Evolutionary conservation across 495 filamentous ascomycete species (phyloP), one percentile per base, ranked within the genome.

Genomic region (Emericellopsis terricola): DNA sequence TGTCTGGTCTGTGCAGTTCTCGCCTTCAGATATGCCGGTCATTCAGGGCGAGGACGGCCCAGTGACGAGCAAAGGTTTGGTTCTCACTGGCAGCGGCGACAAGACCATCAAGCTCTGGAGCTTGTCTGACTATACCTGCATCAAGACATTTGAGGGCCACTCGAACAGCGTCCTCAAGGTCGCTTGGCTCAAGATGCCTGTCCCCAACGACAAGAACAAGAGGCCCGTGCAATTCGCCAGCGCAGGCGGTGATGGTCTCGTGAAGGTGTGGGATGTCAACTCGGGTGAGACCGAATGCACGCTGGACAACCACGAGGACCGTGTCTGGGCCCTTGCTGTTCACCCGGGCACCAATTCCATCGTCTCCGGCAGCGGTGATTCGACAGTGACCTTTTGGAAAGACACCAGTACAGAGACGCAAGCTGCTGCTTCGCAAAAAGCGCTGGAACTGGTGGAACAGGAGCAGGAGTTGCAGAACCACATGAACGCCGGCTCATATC

Each of bases 81-180:
- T 91, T 11, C 64, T 85, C 4, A 96, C 89, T 0, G 91, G 81
- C 11, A 84, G 78, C 36, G 89, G 84, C 37, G 89, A 99, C 55
- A 94, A 91, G 51, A 94, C 83, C 0, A 70, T 99, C 43, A 91
- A 93, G 52, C 67, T 99, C 11, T 99, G 91, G 91, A 93, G 71
- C 54, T 59, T 96, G 32, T 66, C 75, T 2, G 87, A 96, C 52
- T 99, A 92, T 50, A 84, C 73, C 47, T 99, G 89, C 52, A 56
- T 99, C 10, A 64, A 82, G 30, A 96, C 89, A 0, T 82, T 99
- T 39, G 89, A 99, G 54, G 89, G 91, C 1, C 89, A 99, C 53
- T 85, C 83, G 4, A 85, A 94, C 51, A 91, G 78, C 51, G 81
- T 96, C 6, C 69, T 96, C 29, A 94, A 94, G 50, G 78, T 91